Evolutionary conservation across 1,284 basidiomycete species (phyloP).

Genomic region (Trametes hirsuta): DNA sequence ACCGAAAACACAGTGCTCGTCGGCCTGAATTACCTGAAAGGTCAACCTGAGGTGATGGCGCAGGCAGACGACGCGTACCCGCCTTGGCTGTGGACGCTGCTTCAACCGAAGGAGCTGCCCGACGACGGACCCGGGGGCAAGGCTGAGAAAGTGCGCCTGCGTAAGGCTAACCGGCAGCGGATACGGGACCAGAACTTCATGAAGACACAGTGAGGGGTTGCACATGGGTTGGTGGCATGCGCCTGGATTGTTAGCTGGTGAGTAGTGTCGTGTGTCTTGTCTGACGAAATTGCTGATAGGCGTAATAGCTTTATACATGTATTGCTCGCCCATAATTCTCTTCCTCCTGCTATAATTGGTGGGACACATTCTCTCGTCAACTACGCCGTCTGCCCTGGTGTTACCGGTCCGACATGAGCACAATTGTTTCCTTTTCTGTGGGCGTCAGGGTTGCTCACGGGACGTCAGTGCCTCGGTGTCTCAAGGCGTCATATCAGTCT

Average conservation of each 20-base stretch:
- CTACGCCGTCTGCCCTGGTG: no score
- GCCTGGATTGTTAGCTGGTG: conserved; percentile 11
- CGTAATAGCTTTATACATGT: conserved; percentile 18
- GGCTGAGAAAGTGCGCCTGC: conserved; percentile 62
- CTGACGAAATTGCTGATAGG: background rate
- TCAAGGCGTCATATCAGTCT: no score
- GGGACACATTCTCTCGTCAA: background rate
- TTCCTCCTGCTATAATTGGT: background rate
- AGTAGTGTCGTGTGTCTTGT: background rate
- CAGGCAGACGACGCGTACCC: conserved; percentile 87
- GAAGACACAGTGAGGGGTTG: conserved; percentile 59
- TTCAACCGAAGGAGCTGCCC: conserved; percentile 57
- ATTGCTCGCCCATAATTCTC: conserved; percentile 8
- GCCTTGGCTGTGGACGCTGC: conserved; percentile 85
- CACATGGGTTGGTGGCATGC: background rate
- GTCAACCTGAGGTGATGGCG: conserved; percentile 80
- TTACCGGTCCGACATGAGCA: no score
- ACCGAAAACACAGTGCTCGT: conserved; percentile 70
- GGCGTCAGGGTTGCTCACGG: no score
- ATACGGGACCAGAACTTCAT: conserved; percentile 81
- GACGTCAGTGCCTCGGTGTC: no score
- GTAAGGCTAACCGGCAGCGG: conserved; percentile 61
- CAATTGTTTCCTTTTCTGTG: no score
- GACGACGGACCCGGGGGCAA: conserved; percentile 76
- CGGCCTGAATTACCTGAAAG: conserved; percentile 85